Conservation (phyloP, 148 eudicot species). For the Rhododendron ovatum region DNA sequence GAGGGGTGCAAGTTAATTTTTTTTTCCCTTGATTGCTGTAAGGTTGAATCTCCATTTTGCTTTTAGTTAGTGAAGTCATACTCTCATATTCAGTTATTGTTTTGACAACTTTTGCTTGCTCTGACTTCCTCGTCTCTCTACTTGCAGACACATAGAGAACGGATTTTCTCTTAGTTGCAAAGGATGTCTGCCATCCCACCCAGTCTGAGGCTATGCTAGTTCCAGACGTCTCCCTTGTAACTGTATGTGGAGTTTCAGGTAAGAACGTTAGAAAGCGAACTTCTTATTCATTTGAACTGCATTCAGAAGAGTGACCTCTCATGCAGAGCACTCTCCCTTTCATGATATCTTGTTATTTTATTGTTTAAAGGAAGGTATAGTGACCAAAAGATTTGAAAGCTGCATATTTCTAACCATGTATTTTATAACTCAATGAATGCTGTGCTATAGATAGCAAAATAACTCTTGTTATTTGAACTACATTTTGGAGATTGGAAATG, state of each 20-base stretch:
- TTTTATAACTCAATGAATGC: background rate
- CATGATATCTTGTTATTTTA: background rate
- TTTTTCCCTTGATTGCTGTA: background rate
- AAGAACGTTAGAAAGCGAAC: background rate
- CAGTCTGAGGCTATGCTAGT: background rate
- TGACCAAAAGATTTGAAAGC: conserved; percentile 2
- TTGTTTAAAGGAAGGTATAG: background rate
- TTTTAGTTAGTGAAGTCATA: background rate
- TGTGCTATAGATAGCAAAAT: conserved; percentile 1
- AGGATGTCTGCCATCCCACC: background rate
- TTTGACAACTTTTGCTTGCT: background rate
- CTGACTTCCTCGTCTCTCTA: background rate
- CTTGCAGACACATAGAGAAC: background rate
- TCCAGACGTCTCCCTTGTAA: background rate
- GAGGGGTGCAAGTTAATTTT: background rate
- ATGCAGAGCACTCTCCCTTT: background rate
- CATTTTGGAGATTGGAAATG: background rate
- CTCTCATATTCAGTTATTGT: background rate
- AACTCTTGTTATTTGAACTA: background rate
- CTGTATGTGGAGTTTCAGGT: background rate
- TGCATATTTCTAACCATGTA: conserved; percentile 13
- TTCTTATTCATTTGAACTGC: background rate
- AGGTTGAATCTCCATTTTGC: background rate
- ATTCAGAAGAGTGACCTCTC: background rate
- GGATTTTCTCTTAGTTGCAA: background rate